Evolutionary conservation across 257 asterid species (phyloP).

Genomic region (Solanum bulbocastanum): DNA sequence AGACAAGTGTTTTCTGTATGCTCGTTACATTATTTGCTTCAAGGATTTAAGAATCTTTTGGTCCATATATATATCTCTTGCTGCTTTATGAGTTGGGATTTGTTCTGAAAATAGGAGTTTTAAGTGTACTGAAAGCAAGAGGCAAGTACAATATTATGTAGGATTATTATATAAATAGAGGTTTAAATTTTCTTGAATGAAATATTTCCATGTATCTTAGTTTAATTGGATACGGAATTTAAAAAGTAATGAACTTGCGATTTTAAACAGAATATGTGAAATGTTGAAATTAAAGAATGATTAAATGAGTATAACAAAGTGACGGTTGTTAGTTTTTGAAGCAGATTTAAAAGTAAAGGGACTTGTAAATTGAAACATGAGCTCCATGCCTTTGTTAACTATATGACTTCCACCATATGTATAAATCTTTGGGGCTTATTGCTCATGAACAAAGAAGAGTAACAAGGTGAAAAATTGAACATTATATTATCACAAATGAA

Average conservation of each 20-base stretch:
- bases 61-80: background rate
- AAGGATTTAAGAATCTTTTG: background rate
- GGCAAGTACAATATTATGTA: background rate
- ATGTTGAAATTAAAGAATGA: background rate
- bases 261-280: background rate
- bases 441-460: background rate
- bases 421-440: background rate
- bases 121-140: accelerated
- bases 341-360: too few species aligned
- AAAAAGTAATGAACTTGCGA: background rate
- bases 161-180: background rate
- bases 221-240: background rate
- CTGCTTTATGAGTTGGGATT: background rate
- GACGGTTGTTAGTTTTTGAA: too few species aligned
- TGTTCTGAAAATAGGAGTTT: background rate
- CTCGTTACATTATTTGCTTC: background rate
- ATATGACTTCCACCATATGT: too few species aligned
- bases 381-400: too few species aligned
- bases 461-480: background rate
- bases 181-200: background rate
- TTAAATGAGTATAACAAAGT: too few species aligned
- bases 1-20: background rate
- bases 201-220: background rate
- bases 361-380: too few species aligned
- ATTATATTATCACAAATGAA: background rate